Conservation (phyloP, 352 stramenopile species). For the Pythium volutum region DNA sequence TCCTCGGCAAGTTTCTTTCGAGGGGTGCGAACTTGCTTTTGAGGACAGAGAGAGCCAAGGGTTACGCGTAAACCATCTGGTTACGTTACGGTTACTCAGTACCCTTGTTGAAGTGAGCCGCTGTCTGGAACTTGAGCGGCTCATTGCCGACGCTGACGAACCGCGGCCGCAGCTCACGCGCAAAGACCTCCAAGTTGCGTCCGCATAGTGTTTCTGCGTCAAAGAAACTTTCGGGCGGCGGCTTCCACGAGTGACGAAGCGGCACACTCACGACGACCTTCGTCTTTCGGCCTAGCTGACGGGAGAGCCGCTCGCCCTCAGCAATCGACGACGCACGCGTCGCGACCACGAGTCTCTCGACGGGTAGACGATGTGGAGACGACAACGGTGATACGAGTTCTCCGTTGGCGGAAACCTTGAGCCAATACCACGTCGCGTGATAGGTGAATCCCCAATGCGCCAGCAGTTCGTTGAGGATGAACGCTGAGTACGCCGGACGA, state of each 20-base stretch:
- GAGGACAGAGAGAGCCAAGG: not conserved
- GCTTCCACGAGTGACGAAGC: constrained; percentile 76
- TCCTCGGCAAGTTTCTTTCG: not conserved
- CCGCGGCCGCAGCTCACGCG: constrained; percentile 52
- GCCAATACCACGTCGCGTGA: constrained; percentile 70
- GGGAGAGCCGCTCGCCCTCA: constrained; percentile 17
- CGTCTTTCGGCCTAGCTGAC: constrained; percentile 30
- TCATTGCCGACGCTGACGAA: constrained; percentile 72
- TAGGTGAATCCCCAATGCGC: constrained; percentile 57
- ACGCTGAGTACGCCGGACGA: constrained; percentile 48
- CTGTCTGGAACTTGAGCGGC: constrained; percentile 29
- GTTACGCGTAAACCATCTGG: not conserved
- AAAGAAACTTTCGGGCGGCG: constrained; percentile 61
- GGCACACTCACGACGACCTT: constrained; percentile 64
- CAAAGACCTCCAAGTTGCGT: constrained; percentile 60
- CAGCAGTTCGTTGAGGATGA: constrained; percentile 55
- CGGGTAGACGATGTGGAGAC: constrained; percentile 58
- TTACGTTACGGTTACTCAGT: constrained; percentile 12
- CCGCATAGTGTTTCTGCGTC: constrained; percentile 1
- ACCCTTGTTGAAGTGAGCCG: constrained; percentile 18
- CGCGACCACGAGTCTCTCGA: constrained; percentile 65
- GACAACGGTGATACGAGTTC: constrained; percentile 59
- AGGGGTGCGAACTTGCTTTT: too few relatives aligned
- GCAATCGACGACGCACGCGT: constrained; percentile 30
- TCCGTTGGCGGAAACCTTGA: constrained; percentile 56